Evolutionary conservation across 306 rosid genomes (phyloP).

Genomic region (Prunus dulcis): DNA sequence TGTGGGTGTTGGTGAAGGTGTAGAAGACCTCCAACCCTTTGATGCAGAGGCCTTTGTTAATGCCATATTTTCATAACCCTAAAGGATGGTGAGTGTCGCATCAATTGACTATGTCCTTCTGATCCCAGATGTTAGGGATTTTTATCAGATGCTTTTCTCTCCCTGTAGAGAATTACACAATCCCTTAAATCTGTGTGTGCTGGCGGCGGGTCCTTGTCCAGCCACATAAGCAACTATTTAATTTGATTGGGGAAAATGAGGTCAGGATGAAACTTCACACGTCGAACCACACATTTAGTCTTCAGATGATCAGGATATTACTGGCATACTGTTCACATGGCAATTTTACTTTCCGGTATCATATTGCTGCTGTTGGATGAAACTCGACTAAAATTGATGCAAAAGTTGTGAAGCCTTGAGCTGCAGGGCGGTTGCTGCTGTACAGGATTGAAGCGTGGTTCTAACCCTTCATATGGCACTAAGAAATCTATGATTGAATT

Average conservation of each 20-base stretch:
- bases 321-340: neutral
- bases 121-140: neutral
- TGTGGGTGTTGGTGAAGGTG: slow-evolving; percentile 91
- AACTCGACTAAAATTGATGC: neutral
- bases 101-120: neutral
- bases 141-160: neutral
- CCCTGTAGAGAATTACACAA: neutral
- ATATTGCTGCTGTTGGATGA: neutral
- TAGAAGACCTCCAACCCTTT: slow-evolving; percentile 94
- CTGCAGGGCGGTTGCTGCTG: neutral
- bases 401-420: neutral
- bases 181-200: neutral
- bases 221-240: neutral
- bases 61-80: slow-evolving; percentile 67
- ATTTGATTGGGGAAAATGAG: neutral
- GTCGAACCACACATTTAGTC: no score
- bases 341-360: neutral
- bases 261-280: neutral
- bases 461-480: neutral
- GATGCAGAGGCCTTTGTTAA: slow-evolving; percentile 91
- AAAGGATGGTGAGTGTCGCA: neutral
- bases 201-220: neutral
- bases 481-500: no score
- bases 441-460: neutral
- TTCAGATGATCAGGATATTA: neutral